phyloP scores from a whole-genome alignment of 176 grass and related monocot genomes.

The Phragmites australis region DNA sequence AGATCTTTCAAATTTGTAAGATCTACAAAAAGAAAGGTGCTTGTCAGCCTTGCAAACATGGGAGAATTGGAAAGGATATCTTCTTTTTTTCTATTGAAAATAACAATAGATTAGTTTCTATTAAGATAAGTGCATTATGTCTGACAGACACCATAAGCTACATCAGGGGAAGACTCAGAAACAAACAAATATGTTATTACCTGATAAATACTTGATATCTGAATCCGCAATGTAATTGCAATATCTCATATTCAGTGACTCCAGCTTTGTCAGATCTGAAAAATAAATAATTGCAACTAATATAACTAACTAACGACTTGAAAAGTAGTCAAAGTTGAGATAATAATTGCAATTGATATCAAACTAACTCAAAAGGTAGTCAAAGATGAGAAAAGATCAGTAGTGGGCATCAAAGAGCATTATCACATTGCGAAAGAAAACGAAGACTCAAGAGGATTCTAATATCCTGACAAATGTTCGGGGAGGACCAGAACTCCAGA shows the following conservation, averaged over 20 bases:
- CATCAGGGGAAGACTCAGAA: neutral
- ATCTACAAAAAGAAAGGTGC: conserved; percentile 46
- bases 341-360: neutral
- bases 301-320: neutral
- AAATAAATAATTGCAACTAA: conserved; percentile 14
- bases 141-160: neutral
- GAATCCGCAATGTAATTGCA: conserved; percentile 74
- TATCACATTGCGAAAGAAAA: neutral
- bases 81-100: conserved; percentile 25
- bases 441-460: neutral
- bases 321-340: neutral
- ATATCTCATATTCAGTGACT: conserved; percentile 84
- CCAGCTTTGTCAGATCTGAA: conserved; percentile 76
- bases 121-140: neutral
- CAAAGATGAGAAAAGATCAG: neutral
- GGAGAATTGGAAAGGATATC: neutral
- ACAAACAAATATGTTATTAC: conserved; percentile 36
- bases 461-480: neutral
- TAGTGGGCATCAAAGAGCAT: neutral
- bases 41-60: conserved; percentile 25
- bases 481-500: neutral
- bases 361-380: neutral
- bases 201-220: conserved; percentile 82
- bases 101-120: conserved; percentile 7
- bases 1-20: conserved; percentile 83